Evolutionary conservation across 345 rosid genomes (phyloP).

Genomic region (Bruguiera parviflora): DNA sequence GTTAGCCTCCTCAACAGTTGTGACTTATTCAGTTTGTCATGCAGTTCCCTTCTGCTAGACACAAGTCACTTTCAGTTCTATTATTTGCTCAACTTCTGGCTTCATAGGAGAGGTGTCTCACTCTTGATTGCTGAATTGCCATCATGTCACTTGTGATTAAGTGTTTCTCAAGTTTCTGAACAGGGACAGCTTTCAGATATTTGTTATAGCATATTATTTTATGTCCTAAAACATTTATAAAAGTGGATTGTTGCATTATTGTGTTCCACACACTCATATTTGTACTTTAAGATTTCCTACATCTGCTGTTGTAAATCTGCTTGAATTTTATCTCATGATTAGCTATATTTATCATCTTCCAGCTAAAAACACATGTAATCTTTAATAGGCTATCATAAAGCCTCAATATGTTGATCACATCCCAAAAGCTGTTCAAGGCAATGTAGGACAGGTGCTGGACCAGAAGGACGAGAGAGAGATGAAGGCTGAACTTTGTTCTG

Average conservation of each 20-base stretch:
- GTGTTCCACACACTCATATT: not conserved
- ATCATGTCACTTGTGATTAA: no score
- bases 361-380: conserved; percentile 6
- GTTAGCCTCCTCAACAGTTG: no score
- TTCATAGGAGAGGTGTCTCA: no score
- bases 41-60: no score
- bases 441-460: conserved; percentile 89
- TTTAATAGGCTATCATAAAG: conserved; percentile 78
- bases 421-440: conserved; percentile 90
- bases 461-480: conserved; percentile 80
- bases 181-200: no score
- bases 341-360: not conserved
- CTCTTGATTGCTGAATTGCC: no score
- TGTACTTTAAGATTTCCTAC: not conserved
- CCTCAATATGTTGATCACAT: conserved; percentile 99
- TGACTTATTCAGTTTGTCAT: no score
- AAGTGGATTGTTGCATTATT: not conserved
- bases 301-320: not conserved
- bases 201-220: no score
- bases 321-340: not conserved
- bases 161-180: no score
- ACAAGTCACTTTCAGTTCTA: no score
- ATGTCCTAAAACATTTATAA: no score
- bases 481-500: conserved; percentile 72
- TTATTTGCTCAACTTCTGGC: no score